Evolutionary conservation across 345 rosid species (phyloP).

Genomic region (Syzygium aromaticum): DNA sequence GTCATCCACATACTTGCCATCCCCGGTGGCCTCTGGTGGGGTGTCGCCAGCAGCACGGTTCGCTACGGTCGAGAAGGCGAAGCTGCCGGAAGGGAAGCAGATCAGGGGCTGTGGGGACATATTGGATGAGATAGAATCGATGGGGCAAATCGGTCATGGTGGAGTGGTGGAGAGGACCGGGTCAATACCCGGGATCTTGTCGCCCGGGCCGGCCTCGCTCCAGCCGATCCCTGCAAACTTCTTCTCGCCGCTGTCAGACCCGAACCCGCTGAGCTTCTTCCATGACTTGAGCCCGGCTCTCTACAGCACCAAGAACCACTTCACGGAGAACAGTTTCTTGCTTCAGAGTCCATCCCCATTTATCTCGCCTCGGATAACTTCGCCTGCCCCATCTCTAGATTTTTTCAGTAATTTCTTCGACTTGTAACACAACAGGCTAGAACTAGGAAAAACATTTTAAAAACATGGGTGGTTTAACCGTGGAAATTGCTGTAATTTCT

Average conservation of each 20-base stretch:
- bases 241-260: conserved; percentile 53
- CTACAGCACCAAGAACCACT: conserved; percentile 33
- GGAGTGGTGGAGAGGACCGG: conserved; percentile 24
- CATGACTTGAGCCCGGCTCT: conserved; percentile 49
- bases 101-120: conserved; percentile 9
- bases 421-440: conserved; percentile 14
- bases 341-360: conserved; percentile 50
- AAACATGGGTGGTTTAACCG: background rate
- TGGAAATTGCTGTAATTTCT: background rate
- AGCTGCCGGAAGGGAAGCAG: conserved; percentile 20
- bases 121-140: conserved; percentile 26
- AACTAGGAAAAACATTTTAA: background rate
- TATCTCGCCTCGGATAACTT: conserved; percentile 26
- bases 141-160: background rate
- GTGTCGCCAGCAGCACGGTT: conserved; percentile 75
- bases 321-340: conserved; percentile 34
- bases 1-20: conserved; percentile 17
- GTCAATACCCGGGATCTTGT: conserved; percentile 52
- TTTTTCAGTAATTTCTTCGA: conserved; percentile 63
- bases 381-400: conserved; percentile 46
- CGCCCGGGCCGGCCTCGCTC: conserved; percentile 64
- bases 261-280: conserved; percentile 35
- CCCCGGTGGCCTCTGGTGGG: conserved; percentile 15
- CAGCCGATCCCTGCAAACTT: conserved; percentile 52
- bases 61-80: conserved; percentile 56